These are phyloP conservation scores for Neophaeococcomyces mojaviensis DNA, from an alignment of 2,329 filamentous ascomycete species.

Conservation along the genomic window DNA sequence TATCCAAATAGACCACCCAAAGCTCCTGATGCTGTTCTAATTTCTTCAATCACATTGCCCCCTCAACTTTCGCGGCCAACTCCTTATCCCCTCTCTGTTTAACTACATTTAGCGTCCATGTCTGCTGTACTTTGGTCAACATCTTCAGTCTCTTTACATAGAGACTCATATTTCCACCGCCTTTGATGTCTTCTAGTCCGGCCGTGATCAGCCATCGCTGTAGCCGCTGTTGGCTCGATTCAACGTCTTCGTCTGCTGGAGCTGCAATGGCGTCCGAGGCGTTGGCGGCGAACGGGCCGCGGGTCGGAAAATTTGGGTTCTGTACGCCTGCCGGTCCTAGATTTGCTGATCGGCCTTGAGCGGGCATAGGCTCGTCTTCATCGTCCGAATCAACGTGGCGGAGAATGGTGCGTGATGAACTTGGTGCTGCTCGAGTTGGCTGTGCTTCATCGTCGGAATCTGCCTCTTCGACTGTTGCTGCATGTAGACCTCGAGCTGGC, in stretches of 20 bases:
- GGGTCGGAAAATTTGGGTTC: not conserved
- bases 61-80: slow-evolving; percentile 11
- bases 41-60: no score
- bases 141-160: slow-evolving; percentile 18
- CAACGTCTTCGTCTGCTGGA: slow-evolving; percentile 11
- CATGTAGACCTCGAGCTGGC: slow-evolving; percentile 11
- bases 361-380: slow-evolving; percentile 9
- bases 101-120: slow-evolving; percentile 20
- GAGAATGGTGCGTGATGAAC: slow-evolving; percentile 10
- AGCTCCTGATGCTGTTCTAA: no score
- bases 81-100: slow-evolving; percentile 18
- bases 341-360: not conserved
- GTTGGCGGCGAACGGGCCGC: not conserved
- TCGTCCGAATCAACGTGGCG: slow-evolving; percentile 19
- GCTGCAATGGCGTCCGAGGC: slow-evolving; percentile 3
- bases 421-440: not conserved
- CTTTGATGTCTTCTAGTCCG: slow-evolving; percentile 18
- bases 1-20: no score
- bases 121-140: slow-evolving; percentile 17
- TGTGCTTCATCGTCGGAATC: slow-evolving; percentile 11
- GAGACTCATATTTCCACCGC: slow-evolving; percentile 8
- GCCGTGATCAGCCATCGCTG: slow-evolving; percentile 23
- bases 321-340: no score
- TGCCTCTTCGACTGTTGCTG: slow-evolving; percentile 20
- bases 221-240: slow-evolving; percentile 20